Conservation (phyloP, 192 early-diverging fungal genomes). For the Dimargaris verticillata region DNA sequence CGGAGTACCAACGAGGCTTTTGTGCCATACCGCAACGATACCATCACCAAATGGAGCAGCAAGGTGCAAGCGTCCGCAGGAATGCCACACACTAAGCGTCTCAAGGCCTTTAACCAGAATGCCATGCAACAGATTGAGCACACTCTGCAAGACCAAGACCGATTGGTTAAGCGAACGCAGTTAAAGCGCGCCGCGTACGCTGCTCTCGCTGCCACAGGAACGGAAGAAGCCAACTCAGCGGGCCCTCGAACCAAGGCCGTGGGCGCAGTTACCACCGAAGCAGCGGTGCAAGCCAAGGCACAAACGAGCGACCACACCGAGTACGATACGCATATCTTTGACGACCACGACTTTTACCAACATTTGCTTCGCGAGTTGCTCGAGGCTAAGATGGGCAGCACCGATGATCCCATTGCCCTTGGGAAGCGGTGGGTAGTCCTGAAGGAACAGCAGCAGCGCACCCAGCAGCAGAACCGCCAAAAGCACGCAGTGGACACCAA, state of each 20-base stretch:
- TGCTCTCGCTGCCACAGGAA: background rate
- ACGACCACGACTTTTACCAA: constrained; percentile 92
- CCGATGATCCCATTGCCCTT: constrained; percentile 71
- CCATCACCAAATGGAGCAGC: constrained; percentile 86
- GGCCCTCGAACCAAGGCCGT: too few species aligned
- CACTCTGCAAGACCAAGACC: constrained; percentile 48
- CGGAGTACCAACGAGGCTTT: constrained; percentile 21
- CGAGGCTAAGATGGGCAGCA: constrained; percentile 80
- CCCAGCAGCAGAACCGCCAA: constrained; percentile 48
- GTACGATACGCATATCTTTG: constrained; percentile 80
- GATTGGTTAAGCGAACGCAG: constrained; percentile 74
- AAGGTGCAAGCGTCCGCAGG: constrained; percentile 63
- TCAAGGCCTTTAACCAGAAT: constrained; percentile 87
- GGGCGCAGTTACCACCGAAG: background rate
- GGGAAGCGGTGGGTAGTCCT: constrained; percentile 73
- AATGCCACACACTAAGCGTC: constrained; percentile 66
- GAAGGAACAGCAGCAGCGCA: constrained; percentile 38
- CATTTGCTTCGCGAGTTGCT: constrained; percentile 87
- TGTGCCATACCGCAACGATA: constrained; percentile 61
- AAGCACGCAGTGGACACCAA: constrained; percentile 65
- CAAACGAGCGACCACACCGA: constrained; percentile 35
- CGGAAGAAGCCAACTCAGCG: background rate
- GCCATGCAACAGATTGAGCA: constrained; percentile 57
- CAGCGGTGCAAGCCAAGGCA: background rate
- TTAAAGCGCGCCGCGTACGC: constrained; percentile 56